These are phyloP conservation scores for Phylloporus arenicola DNA, from an alignment of 768 basidiomycete species.

Conservation along the genomic window DNA sequence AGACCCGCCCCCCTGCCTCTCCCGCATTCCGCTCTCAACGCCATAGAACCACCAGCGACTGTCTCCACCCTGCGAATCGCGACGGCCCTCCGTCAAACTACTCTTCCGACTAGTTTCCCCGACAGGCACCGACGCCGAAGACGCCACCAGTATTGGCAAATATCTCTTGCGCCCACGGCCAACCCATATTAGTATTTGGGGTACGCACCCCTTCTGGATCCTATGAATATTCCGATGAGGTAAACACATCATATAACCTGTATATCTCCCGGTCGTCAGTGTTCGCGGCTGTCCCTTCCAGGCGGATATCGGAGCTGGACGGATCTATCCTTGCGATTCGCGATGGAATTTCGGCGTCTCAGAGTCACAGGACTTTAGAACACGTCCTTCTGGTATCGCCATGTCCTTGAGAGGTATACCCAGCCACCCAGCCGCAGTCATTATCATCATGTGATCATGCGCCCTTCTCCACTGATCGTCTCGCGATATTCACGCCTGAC, in stretches of 20 bases:
- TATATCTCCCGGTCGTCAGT: not conserved
- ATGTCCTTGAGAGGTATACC: not conserved
- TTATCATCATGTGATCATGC: not conserved
- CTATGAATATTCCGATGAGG: constrained; percentile 3
- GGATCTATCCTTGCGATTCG: constrained; percentile 1
- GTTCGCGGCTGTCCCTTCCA: not conserved
- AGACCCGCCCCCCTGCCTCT: not conserved
- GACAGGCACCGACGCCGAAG: not conserved
- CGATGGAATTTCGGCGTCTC: not conserved
- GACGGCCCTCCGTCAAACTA: constrained; percentile 9
- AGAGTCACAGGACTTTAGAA: constrained; percentile 1
- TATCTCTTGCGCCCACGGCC: constrained; percentile 1
- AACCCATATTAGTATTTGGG: constrained; percentile 8
- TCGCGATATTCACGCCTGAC: not conserved
- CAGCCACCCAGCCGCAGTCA: not conserved
- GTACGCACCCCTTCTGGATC: constrained; percentile 5
- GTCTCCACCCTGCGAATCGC: constrained; percentile 14
- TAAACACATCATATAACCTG: constrained; percentile 7
- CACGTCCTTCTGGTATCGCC: not conserved
- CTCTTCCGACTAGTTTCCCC: not conserved
- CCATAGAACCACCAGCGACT: not conserved
- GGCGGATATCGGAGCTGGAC: constrained; percentile 12
- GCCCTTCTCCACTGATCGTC: not conserved
- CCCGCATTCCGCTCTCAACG: not conserved
- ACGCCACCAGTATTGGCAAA: constrained; percentile 7